Evolutionary conservation across 2,329 filamentous ascomycete genomes (phyloP), one percentile per base, ranked within the genome.

Genomic region (Talaromyces sp.): DNA sequence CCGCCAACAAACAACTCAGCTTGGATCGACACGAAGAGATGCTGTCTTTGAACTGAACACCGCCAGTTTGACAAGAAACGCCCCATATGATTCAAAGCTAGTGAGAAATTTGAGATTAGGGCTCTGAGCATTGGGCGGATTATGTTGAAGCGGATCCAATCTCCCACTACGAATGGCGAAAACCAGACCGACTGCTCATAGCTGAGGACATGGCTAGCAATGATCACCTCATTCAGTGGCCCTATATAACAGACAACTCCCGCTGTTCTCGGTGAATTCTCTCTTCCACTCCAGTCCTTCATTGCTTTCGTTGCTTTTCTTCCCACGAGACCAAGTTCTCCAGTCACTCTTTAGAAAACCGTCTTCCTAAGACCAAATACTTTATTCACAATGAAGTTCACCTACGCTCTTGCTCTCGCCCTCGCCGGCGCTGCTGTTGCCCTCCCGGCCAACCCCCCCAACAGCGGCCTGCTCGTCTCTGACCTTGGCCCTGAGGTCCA

Each of bases 401-500:
- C 51, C 27, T 56, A 55, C 29, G 55, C 56, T 41, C 21, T 52
- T 19, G 50, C 52, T 41, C 55, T 57, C 55, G 51, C 55, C 55
- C 41, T 61, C n/a, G 59, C 55, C 27, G 54, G 32, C 27, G 49
- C 55, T 41, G 55, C 55, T 61, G 61, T 55, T 43, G 62, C 41
- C 24, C 66, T 63, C 50, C 65, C 51, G n/a, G 57, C 51, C 49
- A 58, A 29, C 52, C 21, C 63, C 50, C 51, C 49, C 58, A 58
- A 66, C 59, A 64, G 63, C 46, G 71, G 71, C 14, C 66, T 73
- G 53, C 19, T 74, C 41, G 63, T 74, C 29, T 68, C 72, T 66
- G 65, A 71, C 58, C 65, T 67, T 31, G 68, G 67, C 43, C 70
- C 70, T 49, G 65, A 71, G 62, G 63, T 69, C 59, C 63, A 72